phyloP scores from a whole-genome alignment of 257 asterid species.

The Voacanga thouarsii region DNA sequence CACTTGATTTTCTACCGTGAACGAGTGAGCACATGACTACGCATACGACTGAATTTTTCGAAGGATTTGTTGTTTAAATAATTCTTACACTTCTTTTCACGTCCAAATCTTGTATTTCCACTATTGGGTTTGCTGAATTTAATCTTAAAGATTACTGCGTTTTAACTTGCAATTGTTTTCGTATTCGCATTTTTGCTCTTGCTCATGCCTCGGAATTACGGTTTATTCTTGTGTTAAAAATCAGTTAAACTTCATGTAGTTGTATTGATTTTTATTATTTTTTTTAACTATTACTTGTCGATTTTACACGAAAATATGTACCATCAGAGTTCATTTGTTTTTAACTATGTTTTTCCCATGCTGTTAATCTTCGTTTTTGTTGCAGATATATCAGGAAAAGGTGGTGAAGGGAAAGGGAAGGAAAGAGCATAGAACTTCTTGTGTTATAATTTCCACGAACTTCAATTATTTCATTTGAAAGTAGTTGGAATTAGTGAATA shows the following conservation, averaged over 20 bases:
- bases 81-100: neutral
- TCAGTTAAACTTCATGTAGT: neutral
- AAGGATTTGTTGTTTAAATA: neutral
- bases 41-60: neutral
- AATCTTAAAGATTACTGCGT: neutral
- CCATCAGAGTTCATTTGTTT: neutral
- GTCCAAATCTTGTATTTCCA: neutral
- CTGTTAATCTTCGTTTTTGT: neutral
- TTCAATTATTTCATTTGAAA: neutral
- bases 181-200: neutral
- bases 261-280: neutral
- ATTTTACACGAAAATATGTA: neutral
- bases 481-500: neutral
- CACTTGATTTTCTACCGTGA: neutral
- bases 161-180: neutral
- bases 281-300: neutral
- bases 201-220: neutral
- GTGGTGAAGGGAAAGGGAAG: neutral
- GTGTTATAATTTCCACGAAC: neutral
- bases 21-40: too few relatives aligned
- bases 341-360: neutral
- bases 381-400: constrained; percentile 3
- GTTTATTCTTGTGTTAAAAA: neutral
- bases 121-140: neutral
- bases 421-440: neutral